Evolutionary conservation across 164 flowering plant genomes (phyloP).

Genomic region (Nymphaea colorata): DNA sequence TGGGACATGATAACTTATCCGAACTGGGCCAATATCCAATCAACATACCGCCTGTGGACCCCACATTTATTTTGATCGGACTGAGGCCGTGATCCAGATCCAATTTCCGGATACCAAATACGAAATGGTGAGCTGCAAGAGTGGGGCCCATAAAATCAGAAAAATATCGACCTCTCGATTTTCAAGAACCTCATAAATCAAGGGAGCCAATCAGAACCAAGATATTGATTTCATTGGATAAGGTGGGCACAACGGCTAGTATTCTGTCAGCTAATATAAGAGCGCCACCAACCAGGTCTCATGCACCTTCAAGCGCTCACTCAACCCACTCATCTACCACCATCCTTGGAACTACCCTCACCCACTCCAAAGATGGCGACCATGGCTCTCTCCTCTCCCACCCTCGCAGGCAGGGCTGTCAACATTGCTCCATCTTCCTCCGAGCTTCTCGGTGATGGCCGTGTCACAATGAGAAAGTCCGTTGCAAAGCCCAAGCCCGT

Average conservation of each 20-base stretch:
- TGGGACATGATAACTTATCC: no score
- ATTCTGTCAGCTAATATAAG: neutral
- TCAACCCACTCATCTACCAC: neutral
- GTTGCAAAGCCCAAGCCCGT: conserved; percentile 2
- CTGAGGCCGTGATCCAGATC: no score
- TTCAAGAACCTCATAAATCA: neutral
- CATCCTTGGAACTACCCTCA: neutral
- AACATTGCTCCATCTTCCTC: neutral
- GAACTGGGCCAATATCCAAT: no score
- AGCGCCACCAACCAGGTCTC: neutral
- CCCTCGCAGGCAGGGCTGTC: conserved; percentile 9
- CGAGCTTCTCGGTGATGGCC: conserved; percentile 8
- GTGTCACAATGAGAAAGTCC: conserved; percentile 8
- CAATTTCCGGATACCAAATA: no score
- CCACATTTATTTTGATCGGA: no score
- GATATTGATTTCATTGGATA: conserved; percentile 4
- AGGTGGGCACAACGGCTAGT: neutral
- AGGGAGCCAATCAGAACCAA: neutral
- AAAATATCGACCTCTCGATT: no score
- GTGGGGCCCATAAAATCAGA: no score
- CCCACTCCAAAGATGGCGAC: conserved; percentile 2
- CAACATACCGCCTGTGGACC: no score
- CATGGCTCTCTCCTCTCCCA: conserved; percentile 11
- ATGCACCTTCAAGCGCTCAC: neutral
- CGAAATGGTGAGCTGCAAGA: no score